phyloP scores from a whole-genome alignment of 2,329 filamentous ascomycete species.

The Neofusicoccum ribis region DNA sequence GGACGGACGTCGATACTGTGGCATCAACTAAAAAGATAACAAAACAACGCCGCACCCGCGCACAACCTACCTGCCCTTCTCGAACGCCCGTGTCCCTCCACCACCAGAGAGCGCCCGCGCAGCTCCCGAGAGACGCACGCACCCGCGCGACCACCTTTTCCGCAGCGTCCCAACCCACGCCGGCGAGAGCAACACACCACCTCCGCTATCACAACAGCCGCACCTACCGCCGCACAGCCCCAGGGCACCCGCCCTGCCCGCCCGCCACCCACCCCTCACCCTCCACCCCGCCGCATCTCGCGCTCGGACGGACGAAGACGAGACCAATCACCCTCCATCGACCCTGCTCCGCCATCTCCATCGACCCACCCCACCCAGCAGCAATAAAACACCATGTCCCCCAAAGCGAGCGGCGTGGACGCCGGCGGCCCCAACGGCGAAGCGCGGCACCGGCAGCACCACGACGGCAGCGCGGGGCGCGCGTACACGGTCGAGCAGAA shows the following conservation, averaged over 20 bases:
- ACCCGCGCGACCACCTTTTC: background rate
- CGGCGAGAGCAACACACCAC: background rate
- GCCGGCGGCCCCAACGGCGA: constrained; percentile 34
- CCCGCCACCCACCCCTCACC: background rate
- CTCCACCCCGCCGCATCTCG: background rate
- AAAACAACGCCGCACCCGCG: background rate
- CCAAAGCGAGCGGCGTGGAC: constrained; percentile 47
- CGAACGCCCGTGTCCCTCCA: background rate
- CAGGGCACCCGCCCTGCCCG: background rate
- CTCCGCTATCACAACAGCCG: background rate
- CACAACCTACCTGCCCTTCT: background rate
- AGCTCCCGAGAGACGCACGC: background rate
- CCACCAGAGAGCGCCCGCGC: background rate
- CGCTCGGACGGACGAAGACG: background rate
- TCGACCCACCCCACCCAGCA: background rate
- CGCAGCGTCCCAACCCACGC: background rate
- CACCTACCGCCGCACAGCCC: background rate
- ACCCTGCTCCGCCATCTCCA: background rate
- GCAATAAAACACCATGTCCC: constrained; percentile 36
- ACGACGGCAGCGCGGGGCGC: constrained; percentile 73
- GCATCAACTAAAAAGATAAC: constrained; percentile 8
- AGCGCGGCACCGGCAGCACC: constrained; percentile 60
- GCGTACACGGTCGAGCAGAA: constrained; percentile 89
- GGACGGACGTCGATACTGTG: background rate
- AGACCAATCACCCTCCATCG: background rate